phyloP scores from a whole-genome alignment of 2,329 filamentous ascomycete genomes.

The Coleophoma eucalyptorum region DNA sequence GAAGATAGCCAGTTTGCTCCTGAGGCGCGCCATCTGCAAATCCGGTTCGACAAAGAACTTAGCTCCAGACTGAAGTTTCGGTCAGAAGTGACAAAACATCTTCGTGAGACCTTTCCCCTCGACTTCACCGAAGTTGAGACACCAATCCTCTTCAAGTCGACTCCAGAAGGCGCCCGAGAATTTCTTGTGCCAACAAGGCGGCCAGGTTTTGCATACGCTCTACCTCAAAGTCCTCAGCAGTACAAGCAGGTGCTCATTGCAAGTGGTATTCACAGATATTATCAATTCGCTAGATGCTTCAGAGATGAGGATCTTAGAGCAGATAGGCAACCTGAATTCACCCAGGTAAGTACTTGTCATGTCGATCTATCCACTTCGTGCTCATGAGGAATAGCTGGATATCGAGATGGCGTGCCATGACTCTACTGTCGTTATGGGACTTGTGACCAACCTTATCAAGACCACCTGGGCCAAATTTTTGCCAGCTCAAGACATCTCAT shows the following conservation, averaged over 20 bases:
- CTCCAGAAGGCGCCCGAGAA: slow-evolving; percentile 89
- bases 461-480: too few relatives aligned
- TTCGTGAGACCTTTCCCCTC: slow-evolving; percentile 32
- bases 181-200: slow-evolving; percentile 87
- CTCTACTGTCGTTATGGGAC: slow-evolving; percentile 64
- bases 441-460: too few relatives aligned
- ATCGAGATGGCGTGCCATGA: slow-evolving; percentile 87
- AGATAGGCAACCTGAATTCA: slow-evolving; percentile 95
- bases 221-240: slow-evolving; percentile 95
- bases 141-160: slow-evolving; percentile 93
- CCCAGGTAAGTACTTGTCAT: slow-evolving; percentile 55
- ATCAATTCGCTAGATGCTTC: slow-evolving; percentile 92
- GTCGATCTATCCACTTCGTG: background rate
- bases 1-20: slow-evolving; percentile 67
- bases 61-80: slow-evolving; percentile 68
- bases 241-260: slow-evolving; percentile 99
- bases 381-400: slow-evolving; percentile 60
- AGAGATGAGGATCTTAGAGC: slow-evolving; percentile 90
- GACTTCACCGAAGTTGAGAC: slow-evolving; percentile 69
- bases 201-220: slow-evolving; percentile 75
- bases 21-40: slow-evolving; percentile 75
- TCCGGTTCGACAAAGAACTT: slow-evolving; percentile 69
- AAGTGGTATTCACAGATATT: slow-evolving; percentile 77
- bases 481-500: too few relatives aligned
- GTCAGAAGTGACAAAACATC: slow-evolving; percentile 49